Conservation (phyloP, 1,139 yeast genomes). For the Nakaseomyces kungkrabaensis region DNA sequence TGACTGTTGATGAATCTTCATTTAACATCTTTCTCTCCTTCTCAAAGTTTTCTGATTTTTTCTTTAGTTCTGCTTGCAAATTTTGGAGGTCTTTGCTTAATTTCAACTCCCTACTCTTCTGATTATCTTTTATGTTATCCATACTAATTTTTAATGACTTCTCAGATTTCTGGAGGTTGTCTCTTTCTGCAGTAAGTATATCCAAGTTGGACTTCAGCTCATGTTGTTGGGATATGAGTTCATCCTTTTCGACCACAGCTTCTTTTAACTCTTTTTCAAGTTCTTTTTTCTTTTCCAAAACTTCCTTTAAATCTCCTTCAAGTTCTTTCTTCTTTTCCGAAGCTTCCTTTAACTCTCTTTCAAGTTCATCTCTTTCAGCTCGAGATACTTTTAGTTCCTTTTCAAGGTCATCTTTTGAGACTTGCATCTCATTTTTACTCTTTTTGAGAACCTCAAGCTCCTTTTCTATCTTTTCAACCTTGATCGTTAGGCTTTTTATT, state of each 20-base stretch:
- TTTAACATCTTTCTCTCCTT: conserved; percentile 40
- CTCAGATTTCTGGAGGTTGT: neutral
- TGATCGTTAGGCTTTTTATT: neutral
- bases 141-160: neutral
- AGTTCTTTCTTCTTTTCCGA: too few species aligned
- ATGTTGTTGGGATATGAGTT: neutral
- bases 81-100: conserved; percentile 13
- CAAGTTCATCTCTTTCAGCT: too few species aligned
- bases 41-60: conserved; percentile 38
- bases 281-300: neutral
- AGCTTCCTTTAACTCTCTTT: too few species aligned
- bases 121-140: neutral
- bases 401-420: too few species aligned
- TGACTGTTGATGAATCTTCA: conserved; percentile 41
- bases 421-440: too few species aligned
- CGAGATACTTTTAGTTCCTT: too few species aligned
- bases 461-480: neutral
- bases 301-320: too few species aligned
- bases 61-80: conserved; percentile 25
- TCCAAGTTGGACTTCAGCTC: neutral
- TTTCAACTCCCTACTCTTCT: neutral
- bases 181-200: neutral
- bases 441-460: neutral
- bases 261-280: neutral
- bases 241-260: conserved; percentile 4